phyloP scores from a whole-genome alignment of 768 basidiomycete genomes.

The Fomitopsis serialis region DNA sequence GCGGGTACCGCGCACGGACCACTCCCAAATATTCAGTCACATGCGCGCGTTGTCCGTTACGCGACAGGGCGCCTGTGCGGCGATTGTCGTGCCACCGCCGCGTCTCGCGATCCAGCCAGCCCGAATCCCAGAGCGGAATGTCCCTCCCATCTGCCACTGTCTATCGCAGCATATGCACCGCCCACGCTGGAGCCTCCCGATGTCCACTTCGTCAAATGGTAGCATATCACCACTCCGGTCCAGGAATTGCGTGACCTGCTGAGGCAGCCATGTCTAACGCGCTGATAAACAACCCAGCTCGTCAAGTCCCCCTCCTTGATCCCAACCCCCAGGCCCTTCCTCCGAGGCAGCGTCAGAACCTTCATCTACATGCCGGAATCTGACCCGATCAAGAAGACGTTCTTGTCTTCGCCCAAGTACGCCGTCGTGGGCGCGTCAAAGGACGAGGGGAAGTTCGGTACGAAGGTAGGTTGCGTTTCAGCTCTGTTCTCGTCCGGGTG shows the following conservation, averaged over 20 bases:
- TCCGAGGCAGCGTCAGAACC: background rate
- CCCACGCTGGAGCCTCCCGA: background rate
- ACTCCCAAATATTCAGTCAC: background rate
- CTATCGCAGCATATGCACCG: background rate
- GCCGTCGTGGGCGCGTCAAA: conserved; percentile 85
- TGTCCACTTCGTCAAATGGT: background rate
- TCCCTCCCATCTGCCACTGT: background rate
- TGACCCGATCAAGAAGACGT: conserved; percentile 44
- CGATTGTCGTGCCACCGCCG: no score
- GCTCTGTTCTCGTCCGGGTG: no score
- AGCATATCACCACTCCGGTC: background rate
- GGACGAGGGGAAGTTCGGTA: conserved; percentile 73
- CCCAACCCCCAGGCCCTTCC: background rate
- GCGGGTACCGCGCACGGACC: conserved; percentile 21
- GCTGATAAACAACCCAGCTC: background rate
- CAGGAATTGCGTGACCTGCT: conserved; percentile 3
- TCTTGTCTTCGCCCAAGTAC: conserved; percentile 57
- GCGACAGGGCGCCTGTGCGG: no score
- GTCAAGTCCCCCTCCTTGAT: background rate
- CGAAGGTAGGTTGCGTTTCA: conserved; percentile 44
- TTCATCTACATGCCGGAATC: conserved; percentile 17
- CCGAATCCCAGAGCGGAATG: no score
- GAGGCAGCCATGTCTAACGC: background rate
- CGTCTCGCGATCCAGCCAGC: no score
- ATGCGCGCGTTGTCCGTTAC: background rate